Evolutionary conservation across 2,329 filamentous ascomycete species (phyloP), one percentile per base, ranked within the genome.

Genomic region (Aspergillus fischeri): DNA sequence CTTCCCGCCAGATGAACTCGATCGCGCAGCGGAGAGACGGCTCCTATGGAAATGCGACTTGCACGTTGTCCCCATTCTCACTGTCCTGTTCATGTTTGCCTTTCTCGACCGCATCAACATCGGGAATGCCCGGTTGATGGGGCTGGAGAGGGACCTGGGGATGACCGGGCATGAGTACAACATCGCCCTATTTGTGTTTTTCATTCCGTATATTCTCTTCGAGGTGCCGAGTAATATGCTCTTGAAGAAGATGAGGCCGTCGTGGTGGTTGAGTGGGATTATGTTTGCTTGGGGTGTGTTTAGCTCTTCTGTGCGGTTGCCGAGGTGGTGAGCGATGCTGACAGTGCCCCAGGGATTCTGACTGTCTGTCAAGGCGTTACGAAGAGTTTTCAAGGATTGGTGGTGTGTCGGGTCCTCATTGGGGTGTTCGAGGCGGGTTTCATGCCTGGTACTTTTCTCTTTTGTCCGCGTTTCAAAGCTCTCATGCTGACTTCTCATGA

Each of bases 21-120:
- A 47, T 9, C 48, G 53, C 49, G 73, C 77, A 55, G 66, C 64
- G 2, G 73, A 82, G 59, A 78, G 75, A 64, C 77, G 73, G 56
- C 65, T 81, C 14, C 61, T 82, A 7, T 67, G 76, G 49, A 83
- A 82, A 67, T 73, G 75, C 51, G 80, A 82, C 60, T 57, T 80
- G 14, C 72, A 76, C 49, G 71, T 83, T 27, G 66, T 83, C 6
- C 80, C 81, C 0, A 75, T 79, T 17, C 66, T 83, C 9, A 77
- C 73, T 55, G 54, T 80, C 4, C 65, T 83, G 1, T 80, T 76
- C 58, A 65, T 79, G 14, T 68, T 78, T 41, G 72, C 75, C 2
- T 80, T 80, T 54, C 65, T 80, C 8, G 78, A 80, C 59, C 71
- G 78, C n/a, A 74, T 76, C 64, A 77, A 77, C 59, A 80, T 80